Conservation (phyloP, 176 grass and related monocot species). For the Stipa capillata region DNA sequence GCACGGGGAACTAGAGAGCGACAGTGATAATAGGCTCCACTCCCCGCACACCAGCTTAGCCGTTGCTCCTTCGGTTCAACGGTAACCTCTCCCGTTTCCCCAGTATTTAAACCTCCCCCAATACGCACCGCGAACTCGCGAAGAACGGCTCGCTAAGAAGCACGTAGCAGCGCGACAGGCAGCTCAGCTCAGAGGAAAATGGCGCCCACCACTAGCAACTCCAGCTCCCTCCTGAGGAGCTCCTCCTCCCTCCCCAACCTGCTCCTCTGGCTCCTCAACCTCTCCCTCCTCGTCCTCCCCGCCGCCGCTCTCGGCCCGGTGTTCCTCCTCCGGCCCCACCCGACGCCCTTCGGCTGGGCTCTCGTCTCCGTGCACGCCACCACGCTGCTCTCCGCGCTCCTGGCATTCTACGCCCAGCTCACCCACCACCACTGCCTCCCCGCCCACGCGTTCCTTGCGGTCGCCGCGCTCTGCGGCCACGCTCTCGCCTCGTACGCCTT, state of each 20-base stretch:
- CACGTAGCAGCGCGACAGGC: not conserved
- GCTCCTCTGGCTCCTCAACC: conserved; percentile 45
- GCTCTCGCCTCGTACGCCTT: conserved; percentile 30
- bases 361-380: conserved; percentile 41
- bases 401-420: conserved; percentile 41
- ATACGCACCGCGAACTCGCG: not conserved
- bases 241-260: conserved; percentile 35
- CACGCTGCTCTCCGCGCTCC: conserved; percentile 42
- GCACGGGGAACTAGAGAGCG: not conserved
- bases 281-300: conserved; percentile 44
- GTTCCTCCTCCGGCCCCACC: conserved; percentile 37
- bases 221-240: conserved; percentile 17
- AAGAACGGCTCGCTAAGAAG: not conserved
- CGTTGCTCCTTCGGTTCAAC: no score
- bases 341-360: conserved; percentile 59
- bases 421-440: conserved; percentile 39
- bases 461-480: conserved; percentile 41
- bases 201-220: conserved; percentile 1
- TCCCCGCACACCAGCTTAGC: no score
- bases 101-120: not conserved
- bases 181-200: not conserved
- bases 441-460: conserved; percentile 28
- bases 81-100: no score
- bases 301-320: conserved; percentile 31
- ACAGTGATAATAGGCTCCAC: conserved; percentile 18